These are phyloP conservation scores for Hortiboletus rubellus DNA, from an alignment of 1,284 basidiomycete genomes.

Conservation along the genomic window DNA sequence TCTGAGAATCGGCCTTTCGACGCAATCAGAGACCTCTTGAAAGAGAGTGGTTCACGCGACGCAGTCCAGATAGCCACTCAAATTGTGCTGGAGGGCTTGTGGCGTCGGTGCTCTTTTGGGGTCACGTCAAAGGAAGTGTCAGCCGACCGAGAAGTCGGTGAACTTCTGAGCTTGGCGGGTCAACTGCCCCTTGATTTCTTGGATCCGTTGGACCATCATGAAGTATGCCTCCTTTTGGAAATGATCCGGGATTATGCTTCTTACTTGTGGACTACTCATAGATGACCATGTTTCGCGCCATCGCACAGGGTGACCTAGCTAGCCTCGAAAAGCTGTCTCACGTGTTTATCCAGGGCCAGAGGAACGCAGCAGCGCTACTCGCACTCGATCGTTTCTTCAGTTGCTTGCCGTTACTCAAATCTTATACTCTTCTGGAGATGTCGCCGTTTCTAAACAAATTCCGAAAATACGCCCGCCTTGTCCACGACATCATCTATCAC, in stretches of 20 bases:
- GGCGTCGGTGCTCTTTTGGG: conserved; percentile 29
- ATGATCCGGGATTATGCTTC: neutral
- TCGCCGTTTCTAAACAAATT: conserved; percentile 37
- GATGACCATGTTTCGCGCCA: conserved; percentile 31
- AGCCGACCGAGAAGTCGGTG: neutral
- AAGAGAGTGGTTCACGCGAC: conserved; percentile 30
- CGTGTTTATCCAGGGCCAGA: conserved; percentile 10
- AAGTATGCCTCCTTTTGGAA: conserved; percentile 10
- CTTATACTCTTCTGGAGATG: conserved; percentile 28
- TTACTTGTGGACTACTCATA: conserved; percentile 1
- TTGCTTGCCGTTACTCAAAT: conserved; percentile 14
- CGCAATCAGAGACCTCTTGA: conserved; percentile 50
- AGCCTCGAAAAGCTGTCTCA: conserved; percentile 13
- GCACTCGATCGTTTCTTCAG: conserved; percentile 29
- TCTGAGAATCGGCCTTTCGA: conserved; percentile 48
- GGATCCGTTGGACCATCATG: conserved; percentile 18
- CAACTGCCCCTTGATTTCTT: conserved; percentile 17
- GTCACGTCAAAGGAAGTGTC: conserved; percentile 11
- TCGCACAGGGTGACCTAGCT: conserved; percentile 9
- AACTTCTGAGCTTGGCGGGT: conserved; percentile 21
- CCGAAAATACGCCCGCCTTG: conserved; percentile 37
- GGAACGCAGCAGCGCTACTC: conserved; percentile 21
- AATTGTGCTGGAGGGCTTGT: conserved; percentile 27
- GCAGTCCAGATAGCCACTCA: conserved; percentile 36
- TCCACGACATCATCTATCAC: conserved; percentile 32